Base-by-base conservation (phyloP, 768 basidiomycete species). In the Tremella yokohamensis region DNA sequence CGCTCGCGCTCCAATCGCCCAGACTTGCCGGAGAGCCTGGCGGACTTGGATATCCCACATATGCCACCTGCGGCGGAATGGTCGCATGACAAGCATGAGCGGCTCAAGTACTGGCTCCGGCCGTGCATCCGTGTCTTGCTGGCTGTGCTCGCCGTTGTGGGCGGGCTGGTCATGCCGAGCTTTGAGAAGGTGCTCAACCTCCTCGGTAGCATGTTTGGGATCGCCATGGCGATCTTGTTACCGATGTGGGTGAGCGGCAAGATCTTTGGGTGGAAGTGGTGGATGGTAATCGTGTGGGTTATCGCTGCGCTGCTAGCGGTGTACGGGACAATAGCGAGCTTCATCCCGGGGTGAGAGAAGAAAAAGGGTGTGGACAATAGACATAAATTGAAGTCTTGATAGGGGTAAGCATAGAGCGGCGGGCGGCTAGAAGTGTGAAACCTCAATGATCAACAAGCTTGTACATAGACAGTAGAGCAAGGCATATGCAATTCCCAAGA, bases 121-220 rank as follows among this genome's bases (percentile, higher is more conserved):
- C 66, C 69, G 6, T 20, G 61, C 7, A 59, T 70, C 50, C 51
- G 65, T 9, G 40, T 73, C 19, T 12, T 61, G 12, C 55, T 70
- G 1, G 61, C 69, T 13, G 40, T 64, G 2, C 37, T 67, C 2
- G 51, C 62, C 11, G 60, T 70, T 9, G 40, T 70, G 9, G 72
- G 63, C 2, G 69, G 62, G 8, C 45, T 73, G 6, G 57, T 65
- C 37, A 56, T 73, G 51, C 72, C 69, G 6, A 59, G 56, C 16
- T 73, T 73, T 45, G 69, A 73, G 47, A 52, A 54, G 8, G 49
- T 66, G 13, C 56, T 73, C 58, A 52, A 54, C 15, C 49, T 73
- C 8, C 52, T 73, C 22, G 72, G 72, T 26, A 60, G 62, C 39
- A 69, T 69, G 3, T 62, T 70, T 44, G 64, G 63, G 1, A 38